Conservation (phyloP, 2,329 filamentous ascomycete species). For the Pseudocercospora crystallina region DNA sequence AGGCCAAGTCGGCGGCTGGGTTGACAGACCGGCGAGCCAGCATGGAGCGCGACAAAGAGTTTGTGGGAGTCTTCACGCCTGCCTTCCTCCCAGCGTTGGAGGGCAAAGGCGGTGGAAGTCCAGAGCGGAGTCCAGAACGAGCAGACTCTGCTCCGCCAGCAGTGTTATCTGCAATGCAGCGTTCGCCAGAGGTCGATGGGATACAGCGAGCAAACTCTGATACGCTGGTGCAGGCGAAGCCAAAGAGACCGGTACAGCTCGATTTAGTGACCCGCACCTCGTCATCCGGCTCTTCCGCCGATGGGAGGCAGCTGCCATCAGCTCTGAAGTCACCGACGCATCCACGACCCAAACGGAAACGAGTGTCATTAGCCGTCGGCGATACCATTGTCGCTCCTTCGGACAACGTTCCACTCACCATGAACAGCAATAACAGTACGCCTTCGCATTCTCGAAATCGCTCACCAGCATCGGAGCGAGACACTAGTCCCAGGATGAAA, state of each 20-base stretch:
- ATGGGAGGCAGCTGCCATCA: constrained; percentile 35
- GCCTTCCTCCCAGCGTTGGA: constrained; percentile 36
- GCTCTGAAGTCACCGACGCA: constrained; percentile 36
- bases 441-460: constrained; percentile 33
- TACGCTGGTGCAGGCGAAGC: constrained; percentile 26
- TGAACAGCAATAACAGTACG: constrained; percentile 28
- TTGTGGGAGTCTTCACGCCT: constrained; percentile 39
- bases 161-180: not conserved
- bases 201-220: constrained; percentile 33
- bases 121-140: constrained; percentile 18
- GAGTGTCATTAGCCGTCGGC: constrained; percentile 37
- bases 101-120: not conserved
- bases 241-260: constrained; percentile 34
- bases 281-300: constrained; percentile 37
- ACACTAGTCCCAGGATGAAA: not conserved
- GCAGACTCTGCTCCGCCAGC: constrained; percentile 29
- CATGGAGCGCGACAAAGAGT: constrained; percentile 33
- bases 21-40: constrained; percentile 28
- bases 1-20: constrained; percentile 21
- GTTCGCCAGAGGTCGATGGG: constrained; percentile 1
- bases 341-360: constrained; percentile 30
- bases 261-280: constrained; percentile 33
- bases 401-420: constrained; percentile 32
- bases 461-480: constrained; percentile 12
- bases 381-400: constrained; percentile 37